Evolutionary conservation across 2,329 filamentous ascomycete genomes (phyloP), one percentile per base, ranked within the genome.

Genomic region (Aspergillus chevalieri): DNA sequence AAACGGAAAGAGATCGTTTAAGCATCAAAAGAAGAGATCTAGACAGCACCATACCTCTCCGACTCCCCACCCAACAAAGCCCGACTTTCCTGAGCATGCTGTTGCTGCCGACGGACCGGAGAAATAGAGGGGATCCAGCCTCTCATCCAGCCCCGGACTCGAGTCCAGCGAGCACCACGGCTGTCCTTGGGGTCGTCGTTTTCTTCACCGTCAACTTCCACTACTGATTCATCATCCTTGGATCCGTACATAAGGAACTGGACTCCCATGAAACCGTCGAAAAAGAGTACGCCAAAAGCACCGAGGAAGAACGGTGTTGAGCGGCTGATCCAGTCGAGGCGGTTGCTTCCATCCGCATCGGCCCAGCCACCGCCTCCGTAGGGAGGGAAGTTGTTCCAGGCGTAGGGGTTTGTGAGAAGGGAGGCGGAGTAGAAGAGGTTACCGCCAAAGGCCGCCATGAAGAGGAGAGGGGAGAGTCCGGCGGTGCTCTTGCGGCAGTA

Each of bases 391-490:
- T 80, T 73, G 44, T 64, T 65, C 83, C 83, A 86, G 6, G 78
- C 82, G 53, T 78, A 78, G 2, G 83, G 83, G 60, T 85, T 86
- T 2, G 81, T 78, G 30, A 83, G 65, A 3, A 86, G 68, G 0
- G 82, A 84, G 24, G 72, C 66, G 8, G 80, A 83, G 69, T 86
- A 86, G 71, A 85, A 85, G 39, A 84, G 68, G 59, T 86, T 86
- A 2, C 83, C 83, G 58, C 78, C 79, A 63, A 86, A 86, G 3
- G 83, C 83, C 4, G 83, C 83, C 36, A 79, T 70, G 68, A 86
- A 86, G 44, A 86, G 75, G 0, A 80, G 68, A 0, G 82, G 81
- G 0, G 77, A 81, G 7, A 86, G 76, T 3, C 83, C 83, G 1
- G 82, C 74, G 9, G 83, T 85, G 41, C 81, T 84, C 60, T 80